Conservation (phyloP, 768 basidiomycete genomes). For the Auriscalpium orientale region DNA sequence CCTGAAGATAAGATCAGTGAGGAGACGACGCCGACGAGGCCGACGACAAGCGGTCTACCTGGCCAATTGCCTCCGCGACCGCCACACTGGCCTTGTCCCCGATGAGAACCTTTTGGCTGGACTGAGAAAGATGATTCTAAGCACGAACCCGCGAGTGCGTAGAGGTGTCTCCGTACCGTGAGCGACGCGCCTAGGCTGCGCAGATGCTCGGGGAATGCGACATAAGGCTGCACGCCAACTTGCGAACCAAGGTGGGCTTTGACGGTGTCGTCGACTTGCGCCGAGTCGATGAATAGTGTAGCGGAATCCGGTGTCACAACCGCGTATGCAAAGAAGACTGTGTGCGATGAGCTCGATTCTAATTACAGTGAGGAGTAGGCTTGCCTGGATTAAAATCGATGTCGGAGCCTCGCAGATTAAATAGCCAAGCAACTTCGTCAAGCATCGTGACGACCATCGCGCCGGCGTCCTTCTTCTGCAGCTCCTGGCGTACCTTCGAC, state of each 20-base stretch:
- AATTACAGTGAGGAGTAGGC: background rate
- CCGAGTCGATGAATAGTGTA: conserved; percentile 60
- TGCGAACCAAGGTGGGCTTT: conserved; percentile 44
- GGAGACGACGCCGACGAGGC: background rate
- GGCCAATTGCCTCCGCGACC: conserved; percentile 70
- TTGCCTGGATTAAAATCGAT: conserved; percentile 80
- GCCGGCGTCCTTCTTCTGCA: conserved; percentile 54
- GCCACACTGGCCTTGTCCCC: conserved; percentile 76
- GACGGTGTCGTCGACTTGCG: conserved; percentile 41
- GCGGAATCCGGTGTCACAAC: conserved; percentile 54
- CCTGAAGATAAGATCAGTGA: conserved; percentile 24
- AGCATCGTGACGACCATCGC: conserved; percentile 81
- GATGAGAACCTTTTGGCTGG: conserved; percentile 60
- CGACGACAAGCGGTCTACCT: conserved; percentile 32
- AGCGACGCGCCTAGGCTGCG: conserved; percentile 36
- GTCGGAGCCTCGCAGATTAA: conserved; percentile 88
- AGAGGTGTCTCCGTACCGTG: background rate
- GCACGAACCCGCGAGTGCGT: background rate
- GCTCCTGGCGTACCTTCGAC: conserved; percentile 50
- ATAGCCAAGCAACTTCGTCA: conserved; percentile 93
- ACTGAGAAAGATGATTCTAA: background rate
- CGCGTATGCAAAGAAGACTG: conserved; percentile 88
- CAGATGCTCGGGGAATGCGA: conserved; percentile 57
- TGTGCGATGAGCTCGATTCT: background rate
- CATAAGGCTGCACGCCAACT: conserved; percentile 67